phyloP scores from a whole-genome alignment of 306 rosid species.

The Herpetospermum pedunculosum region DNA sequence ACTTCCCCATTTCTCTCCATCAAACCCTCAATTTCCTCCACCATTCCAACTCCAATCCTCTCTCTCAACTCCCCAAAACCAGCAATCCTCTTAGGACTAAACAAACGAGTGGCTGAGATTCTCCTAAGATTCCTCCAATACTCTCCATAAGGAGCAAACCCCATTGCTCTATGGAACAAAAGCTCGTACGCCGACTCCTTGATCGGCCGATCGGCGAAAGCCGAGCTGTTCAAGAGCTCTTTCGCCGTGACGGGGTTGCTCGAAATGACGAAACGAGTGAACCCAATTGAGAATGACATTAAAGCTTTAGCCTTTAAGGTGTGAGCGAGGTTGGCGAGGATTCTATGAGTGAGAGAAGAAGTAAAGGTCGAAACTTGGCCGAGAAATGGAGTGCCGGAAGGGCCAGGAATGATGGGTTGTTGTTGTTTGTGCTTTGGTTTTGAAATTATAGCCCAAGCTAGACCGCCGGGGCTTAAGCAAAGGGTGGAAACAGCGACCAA shows the following conservation, averaged over 20 bases:
- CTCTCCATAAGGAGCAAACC: constrained; percentile 67
- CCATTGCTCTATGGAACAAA: constrained; percentile 64
- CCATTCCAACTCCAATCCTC: constrained; percentile 29
- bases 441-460: constrained; percentile 48
- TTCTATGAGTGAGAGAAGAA: constrained; percentile 26
- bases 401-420: constrained; percentile 44
- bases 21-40: constrained; percentile 8
- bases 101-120: constrained; percentile 44
- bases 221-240: constrained; percentile 45
- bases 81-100: constrained; percentile 34
- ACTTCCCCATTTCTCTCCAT: constrained; percentile 26
- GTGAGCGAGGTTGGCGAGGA: constrained; percentile 26
- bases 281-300: constrained; percentile 60
- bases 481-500: constrained; percentile 12
- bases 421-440: neutral
- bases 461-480: constrained; percentile 51
- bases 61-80: constrained; percentile 24
- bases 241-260: constrained; percentile 55
- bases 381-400: constrained; percentile 36
- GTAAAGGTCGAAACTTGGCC: constrained; percentile 23
- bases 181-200: constrained; percentile 75
- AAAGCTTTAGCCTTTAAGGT: constrained; percentile 22
- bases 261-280: constrained; percentile 48
- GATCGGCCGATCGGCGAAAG: constrained; percentile 59
- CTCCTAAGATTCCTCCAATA: constrained; percentile 76